Base-by-base conservation (phyloP, 1,284 basidiomycete species). In the Mrakiaceae sp. region DNA sequence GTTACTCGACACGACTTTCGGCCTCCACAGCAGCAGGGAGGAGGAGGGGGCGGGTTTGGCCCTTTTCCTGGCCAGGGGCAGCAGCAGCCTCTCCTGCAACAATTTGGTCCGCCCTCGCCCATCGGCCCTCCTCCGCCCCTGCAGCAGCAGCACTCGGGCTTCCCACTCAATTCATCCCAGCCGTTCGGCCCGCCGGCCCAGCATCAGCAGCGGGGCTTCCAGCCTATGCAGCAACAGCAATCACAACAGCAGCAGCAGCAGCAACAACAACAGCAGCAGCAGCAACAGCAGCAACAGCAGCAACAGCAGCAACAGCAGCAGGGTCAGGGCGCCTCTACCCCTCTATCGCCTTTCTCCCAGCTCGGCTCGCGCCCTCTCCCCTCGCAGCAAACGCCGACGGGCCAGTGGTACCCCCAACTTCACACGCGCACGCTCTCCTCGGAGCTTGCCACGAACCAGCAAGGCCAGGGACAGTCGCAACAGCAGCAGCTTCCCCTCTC, bases 271-370 rank as follows among this genome's bases (percentile, higher is more conserved):
- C 66, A 58, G 49, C 67, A 58, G 16, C 63, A 60, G 54, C 67
- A 59, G 53, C 50, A n/a, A 12, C 53, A 56, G 47, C 64, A 60
- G 66, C 68, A 63, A 46, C 48, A 54, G 48, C 58, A 16, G 66
- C 77, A 78, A 39, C 72, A 71, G 11, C 71, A 74, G 50, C 71
- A 70, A 60, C 73, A 73, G 61, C 71, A 70, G 54, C 62, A 62
- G 14, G 56, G 67, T 39, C 67, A 69, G 60, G 63, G 51, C 5
- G 60, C 67, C 14, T 52, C 66, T 11, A 51, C 68, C 8, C 66
- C 12, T 16, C 51, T 43, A 60, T 42, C 14, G 57, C 64, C 14
- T 54, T 64, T 27, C 64, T 58, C 51, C 54, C 65, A 52, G 64
- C 65, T 51, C 3, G 27, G 27, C 27, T 27, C 39, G 52, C 52